Evolutionary conservation across 768 basidiomycete genomes (phyloP).

Genomic region (Boletus reticuloceps): DNA sequence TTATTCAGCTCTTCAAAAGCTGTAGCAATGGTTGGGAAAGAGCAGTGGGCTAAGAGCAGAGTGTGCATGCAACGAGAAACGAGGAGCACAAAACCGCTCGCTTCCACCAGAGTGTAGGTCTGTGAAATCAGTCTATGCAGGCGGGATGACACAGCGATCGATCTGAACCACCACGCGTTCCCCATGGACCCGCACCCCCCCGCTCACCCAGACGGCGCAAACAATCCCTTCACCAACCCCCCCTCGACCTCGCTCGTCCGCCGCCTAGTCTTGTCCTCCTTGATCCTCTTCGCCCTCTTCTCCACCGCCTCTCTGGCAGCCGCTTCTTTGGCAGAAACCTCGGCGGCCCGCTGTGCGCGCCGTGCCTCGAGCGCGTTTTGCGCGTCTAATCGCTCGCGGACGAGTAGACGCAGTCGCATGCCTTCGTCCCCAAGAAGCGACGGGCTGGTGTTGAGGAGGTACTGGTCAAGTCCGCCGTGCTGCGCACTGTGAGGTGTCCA

Average conservation of each 20-base stretch:
- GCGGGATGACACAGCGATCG: neutral
- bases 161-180: neutral
- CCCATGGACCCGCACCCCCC: neutral
- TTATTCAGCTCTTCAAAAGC: no score
- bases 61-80: no score
- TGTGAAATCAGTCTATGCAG: neutral
- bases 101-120: neutral
- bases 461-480: slow-evolving; percentile 73
- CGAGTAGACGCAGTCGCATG: slow-evolving; percentile 44
- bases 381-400: slow-evolving; percentile 32
- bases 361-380: slow-evolving; percentile 17
- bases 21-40: no score
- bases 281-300: slow-evolving; percentile 5
- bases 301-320: slow-evolving; percentile 4
- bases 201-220: slow-evolving; percentile 10
- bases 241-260: slow-evolving; percentile 4
- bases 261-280: slow-evolving; percentile 2
- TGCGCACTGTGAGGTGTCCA: slow-evolving; percentile 15
- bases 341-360: slow-evolving; percentile 18
- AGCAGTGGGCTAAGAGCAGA: no score
- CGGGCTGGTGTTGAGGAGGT: slow-evolving; percentile 50
- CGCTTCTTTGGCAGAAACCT: slow-evolving; percentile 18
- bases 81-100: neutral
- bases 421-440: slow-evolving; percentile 38
- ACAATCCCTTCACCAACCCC: slow-evolving; percentile 16